A percentile compares a stretch with the other conserved stretches of the same genome.
Conservation (phyloP, 805 yeast genomes). For the Priceomyces fermenticarens region DNA sequence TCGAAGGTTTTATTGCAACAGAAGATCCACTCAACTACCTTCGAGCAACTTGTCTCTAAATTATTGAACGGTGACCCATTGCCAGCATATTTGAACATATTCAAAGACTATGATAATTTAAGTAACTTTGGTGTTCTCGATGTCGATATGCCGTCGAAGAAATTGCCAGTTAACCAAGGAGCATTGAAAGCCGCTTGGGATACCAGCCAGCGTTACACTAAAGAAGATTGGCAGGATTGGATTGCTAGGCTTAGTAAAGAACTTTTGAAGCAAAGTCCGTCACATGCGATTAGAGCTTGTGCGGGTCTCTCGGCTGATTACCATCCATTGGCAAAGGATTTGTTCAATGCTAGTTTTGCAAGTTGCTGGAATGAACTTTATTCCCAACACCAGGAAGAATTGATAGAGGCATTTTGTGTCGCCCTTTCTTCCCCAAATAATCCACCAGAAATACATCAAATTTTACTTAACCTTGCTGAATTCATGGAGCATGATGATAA, state of each 20-base stretch:
- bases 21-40: conserved; percentile 66
- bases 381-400: conserved; percentile 84
- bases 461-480: conserved; percentile 84
- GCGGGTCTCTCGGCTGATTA: conserved; percentile 84
- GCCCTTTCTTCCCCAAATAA: conserved; percentile 88
- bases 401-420: conserved; percentile 78
- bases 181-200: conserved; percentile 86
- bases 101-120: conserved; percentile 51
- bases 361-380: conserved; percentile 94
- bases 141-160: conserved; percentile 66
- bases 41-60: conserved; percentile 78
- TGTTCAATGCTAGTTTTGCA: conserved; percentile 92
- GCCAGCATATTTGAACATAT: conserved; percentile 71
- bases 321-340: conserved; percentile 81
- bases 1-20: conserved; percentile 61
- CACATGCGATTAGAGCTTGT: conserved; percentile 91
- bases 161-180: conserved; percentile 65
- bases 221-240: conserved; percentile 99
- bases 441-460: conserved; percentile 94
- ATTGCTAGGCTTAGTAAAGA: conserved; percentile 82
- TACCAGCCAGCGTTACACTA: conserved; percentile 80
- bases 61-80: conserved; percentile 81
- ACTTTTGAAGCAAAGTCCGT: conserved; percentile 85
- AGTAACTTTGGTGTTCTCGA: conserved; percentile 51
- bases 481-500: conserved; percentile 98